Conservation (phyloP, 208 protist genomes). For the Acanthamoeba sp. region DNA sequence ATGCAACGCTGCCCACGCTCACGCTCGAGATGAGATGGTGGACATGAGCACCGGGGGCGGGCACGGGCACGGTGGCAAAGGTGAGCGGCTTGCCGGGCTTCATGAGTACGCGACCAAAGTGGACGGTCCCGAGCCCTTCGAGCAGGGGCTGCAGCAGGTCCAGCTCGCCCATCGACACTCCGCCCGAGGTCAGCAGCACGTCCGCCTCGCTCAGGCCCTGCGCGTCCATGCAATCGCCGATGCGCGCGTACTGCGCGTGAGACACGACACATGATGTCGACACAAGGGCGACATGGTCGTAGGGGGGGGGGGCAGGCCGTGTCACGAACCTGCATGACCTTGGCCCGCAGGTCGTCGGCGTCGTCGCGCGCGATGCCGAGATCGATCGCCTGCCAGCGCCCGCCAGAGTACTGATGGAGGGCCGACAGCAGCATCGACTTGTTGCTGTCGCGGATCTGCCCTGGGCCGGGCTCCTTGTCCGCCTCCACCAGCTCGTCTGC, state of each 20-base stretch:
- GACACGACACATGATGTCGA: no score
- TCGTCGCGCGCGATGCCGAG: conserved; percentile 42
- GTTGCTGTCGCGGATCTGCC: conserved; percentile 81
- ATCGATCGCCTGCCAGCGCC: conserved; percentile 13
- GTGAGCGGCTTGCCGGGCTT: conserved; percentile 89
- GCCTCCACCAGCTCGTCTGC: conserved; percentile 77
- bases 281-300: no score
- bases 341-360: not conserved
- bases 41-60: not conserved
- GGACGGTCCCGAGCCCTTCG: conserved; percentile 77
- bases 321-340: not conserved
- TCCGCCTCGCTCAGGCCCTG: conserved; percentile 57
- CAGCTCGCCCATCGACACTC: conserved; percentile 87
- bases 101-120: conserved; percentile 86
- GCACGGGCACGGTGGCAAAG: conserved; percentile 81
- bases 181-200: conserved; percentile 80
- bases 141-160: conserved; percentile 85
- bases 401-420: not conserved
- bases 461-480: not conserved
- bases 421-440: conserved; percentile 79
- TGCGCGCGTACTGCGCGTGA: no score
- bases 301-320: no score
- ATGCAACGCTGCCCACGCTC: no score
- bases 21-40: not conserved
- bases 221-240: not conserved